These are phyloP conservation scores for Sicyos edulis DNA, from an alignment of 306 rosid species.

Conservation along the genomic window DNA sequence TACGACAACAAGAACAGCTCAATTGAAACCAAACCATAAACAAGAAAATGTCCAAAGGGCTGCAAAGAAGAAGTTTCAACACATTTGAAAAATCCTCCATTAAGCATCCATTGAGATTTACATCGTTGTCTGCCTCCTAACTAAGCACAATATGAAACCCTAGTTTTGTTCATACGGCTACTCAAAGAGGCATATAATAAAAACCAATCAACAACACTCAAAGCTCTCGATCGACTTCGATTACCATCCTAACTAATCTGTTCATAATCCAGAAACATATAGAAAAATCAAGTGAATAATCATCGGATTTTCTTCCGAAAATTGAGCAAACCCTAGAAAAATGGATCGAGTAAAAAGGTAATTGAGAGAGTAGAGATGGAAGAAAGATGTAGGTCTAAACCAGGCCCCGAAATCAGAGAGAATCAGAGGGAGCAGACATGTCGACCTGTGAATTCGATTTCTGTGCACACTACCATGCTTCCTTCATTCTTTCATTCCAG, in stretches of 20 bases:
- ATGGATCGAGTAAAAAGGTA: too few species aligned
- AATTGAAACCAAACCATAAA: too few species aligned
- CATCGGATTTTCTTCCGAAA: too few species aligned
- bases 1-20: too few species aligned
- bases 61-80: neutral
- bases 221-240: too few species aligned
- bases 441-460: constrained; percentile 52
- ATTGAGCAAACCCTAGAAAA: too few species aligned
- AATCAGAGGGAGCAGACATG: constrained; percentile 85
- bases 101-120: neutral
- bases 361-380: neutral
- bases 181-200: constrained; percentile 23
- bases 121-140: constrained; percentile 4
- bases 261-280: too few species aligned
- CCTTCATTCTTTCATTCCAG: constrained; percentile 65
- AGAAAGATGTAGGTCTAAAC: constrained; percentile 57
- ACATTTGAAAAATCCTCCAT: neutral
- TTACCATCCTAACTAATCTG: too few species aligned
- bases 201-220: too few species aligned
- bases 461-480: constrained; percentile 84
- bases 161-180: constrained; percentile 10
- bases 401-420: constrained; percentile 86
- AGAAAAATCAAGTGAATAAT: too few species aligned
- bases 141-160: constrained; percentile 19
- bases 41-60: neutral